phyloP scores from a whole-genome alignment of 2,329 filamentous ascomycete species.

The Didymella pomorum region DNA sequence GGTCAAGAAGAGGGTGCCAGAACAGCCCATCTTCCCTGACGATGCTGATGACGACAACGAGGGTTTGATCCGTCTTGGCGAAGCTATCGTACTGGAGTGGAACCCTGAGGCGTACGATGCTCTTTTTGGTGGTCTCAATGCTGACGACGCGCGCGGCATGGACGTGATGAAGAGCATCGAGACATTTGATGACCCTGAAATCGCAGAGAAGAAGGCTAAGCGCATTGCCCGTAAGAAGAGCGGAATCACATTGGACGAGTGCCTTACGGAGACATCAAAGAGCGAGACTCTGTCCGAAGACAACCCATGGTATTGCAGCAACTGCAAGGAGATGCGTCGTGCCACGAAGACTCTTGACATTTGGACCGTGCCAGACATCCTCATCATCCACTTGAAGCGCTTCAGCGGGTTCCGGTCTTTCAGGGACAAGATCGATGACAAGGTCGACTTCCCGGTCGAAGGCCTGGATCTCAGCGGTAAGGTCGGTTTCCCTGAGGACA shows the following conservation, averaged over 20 bases:
- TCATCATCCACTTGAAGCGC: slow-evolving; percentile 93
- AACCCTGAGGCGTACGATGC: slow-evolving; percentile 71
- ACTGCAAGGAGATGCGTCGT: slow-evolving; percentile 91
- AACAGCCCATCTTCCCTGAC: slow-evolving; percentile 40
- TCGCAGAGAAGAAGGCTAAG: slow-evolving; percentile 69
- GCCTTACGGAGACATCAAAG: slow-evolving; percentile 92
- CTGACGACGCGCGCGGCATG: slow-evolving; percentile 64
- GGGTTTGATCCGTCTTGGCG: slow-evolving; percentile 78
- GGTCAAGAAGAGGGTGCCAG: slow-evolving; percentile 42
- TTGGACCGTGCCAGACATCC: slow-evolving; percentile 95
- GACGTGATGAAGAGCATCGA: slow-evolving; percentile 66
- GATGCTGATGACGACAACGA: slow-evolving; percentile 54
- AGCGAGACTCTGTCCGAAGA: slow-evolving; percentile 93
- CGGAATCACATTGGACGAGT: slow-evolving; percentile 87
- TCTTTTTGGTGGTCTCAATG: slow-evolving; percentile 66
- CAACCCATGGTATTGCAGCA: slow-evolving; percentile 96
- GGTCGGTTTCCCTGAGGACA: slow-evolving; percentile 81
- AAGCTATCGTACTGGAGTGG: slow-evolving; percentile 91
- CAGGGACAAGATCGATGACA: slow-evolving; percentile 88
- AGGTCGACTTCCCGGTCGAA: slow-evolving; percentile 90
- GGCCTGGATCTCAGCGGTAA: slow-evolving; percentile 82
- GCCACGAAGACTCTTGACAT: slow-evolving; percentile 97
- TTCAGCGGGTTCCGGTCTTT: slow-evolving; percentile 86
- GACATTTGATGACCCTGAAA: slow-evolving; percentile 65
- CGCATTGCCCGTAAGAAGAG: slow-evolving; percentile 73